Base-by-base conservation (phyloP, 768 basidiomycete genomes). In the Mycena leptocephala region DNA sequence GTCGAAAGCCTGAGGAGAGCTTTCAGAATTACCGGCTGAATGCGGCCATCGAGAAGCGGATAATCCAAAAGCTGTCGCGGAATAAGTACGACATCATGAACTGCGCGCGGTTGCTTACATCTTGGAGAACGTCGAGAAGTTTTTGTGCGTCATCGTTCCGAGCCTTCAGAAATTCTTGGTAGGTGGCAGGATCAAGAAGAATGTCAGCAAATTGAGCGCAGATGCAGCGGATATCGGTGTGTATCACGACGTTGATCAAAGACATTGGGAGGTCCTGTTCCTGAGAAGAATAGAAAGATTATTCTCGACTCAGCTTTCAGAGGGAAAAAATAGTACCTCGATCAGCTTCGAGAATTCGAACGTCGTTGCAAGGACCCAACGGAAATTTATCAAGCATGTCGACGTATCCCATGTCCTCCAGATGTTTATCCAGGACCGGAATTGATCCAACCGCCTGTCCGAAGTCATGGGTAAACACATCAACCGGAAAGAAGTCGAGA, bases 51-150 rank as follows among this genome's bases (percentile, higher is more conserved):
- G 1, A 77, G 62, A 20, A 77, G 70, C 22, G 72, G 76, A 30
- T 79, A 75, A 67, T 79, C 78, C 33, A 77, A 70, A 20, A 77
- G 48, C 78, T 79, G 53, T 53, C 2, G 28, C 7, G 14, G 3
- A 56, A 48, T 70, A 13, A 72, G 32, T n/a, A 26, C 7, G 56
- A 33, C 5, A 55, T 53, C 35, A 39, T 18, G 35, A 39, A 32
- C 10, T 6, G 7, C n/a, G 39, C 1, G 39, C 41, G 22, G 6
- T n/a, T 32, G 10, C 4, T 59, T 64, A 80, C 80, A 64, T 73
- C 77, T 75, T 81, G 80, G 4, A 81, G 62, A 37, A 79, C 76
- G 39, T 81, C 76, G 14, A 81, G 66, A 22, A 81, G 65, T 37
- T 76, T 73, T n/a, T 80, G 77, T 26, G 80, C 79, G 22, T 75